These are phyloP conservation scores for Oenanthe sinensis DNA, from an alignment of 129 eudicot species.

Conservation along the genomic window DNA sequence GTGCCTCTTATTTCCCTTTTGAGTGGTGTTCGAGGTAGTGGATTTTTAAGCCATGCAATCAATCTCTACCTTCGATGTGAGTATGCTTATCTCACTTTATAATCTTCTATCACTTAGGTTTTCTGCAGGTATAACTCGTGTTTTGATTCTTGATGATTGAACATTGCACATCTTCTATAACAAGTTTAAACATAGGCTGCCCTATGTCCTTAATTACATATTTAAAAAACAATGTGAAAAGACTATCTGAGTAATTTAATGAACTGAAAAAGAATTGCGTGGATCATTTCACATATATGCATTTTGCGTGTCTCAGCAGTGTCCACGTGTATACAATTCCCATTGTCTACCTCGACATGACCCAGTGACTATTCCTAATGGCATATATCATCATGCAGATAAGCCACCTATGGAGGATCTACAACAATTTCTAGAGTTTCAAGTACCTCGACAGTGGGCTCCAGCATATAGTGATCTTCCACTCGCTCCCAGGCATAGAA, in stretches of 20 bases:
- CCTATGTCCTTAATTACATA: neutral
- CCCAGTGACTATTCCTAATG: neutral
- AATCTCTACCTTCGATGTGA: constrained; percentile 91
- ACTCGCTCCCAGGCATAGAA: constrained; percentile 67
- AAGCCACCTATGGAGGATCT: constrained; percentile 96
- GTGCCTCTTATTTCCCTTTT: constrained; percentile 86
- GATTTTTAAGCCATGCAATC: constrained; percentile 87
- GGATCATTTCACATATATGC: no score
- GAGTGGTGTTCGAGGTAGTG: constrained; percentile 82
- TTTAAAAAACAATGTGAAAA: neutral
- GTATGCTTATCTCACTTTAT: constrained; percentile 18
- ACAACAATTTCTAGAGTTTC: constrained; percentile 80
- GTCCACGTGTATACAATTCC: neutral
- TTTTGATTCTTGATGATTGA: neutral
- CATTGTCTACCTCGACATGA: neutral
- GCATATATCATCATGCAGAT: constrained; percentile 34
- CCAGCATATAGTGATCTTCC: constrained; percentile 92
- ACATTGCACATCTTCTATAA: neutral
- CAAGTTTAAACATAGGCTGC: neutral
- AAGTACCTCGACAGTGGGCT: constrained; percentile 93
- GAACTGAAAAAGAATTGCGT: neutral
- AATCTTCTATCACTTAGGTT: neutral
- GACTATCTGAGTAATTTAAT: neutral
- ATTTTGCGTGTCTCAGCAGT: neutral
- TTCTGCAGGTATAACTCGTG: neutral